Evolutionary conservation across 306 rosid genomes (phyloP), one percentile per base, ranked within the genome.

Genomic region (Adenanthera pavonina): DNA sequence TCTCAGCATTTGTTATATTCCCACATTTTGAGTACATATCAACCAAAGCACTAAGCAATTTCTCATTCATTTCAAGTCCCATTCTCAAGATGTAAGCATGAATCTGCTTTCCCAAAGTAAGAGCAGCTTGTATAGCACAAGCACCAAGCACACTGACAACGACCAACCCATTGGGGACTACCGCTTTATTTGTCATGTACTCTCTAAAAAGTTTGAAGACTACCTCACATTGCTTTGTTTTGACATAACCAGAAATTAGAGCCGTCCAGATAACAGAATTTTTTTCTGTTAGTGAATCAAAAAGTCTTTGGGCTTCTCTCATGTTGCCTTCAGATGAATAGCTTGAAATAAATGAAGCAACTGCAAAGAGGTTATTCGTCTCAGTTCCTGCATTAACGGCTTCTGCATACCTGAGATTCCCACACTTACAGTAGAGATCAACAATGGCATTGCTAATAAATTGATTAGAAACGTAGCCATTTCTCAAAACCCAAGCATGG

Each of bases 21-120:
- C 97, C 97, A 62, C 94, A 90, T 87, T 91, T 93, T 77, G 97
- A 91, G 88, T 93, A 91, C 97, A 93, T 93, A 84, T 91, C 97
- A 75, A 89, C 87, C 76, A 93, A 79, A 57, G 97, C 85, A 76
- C 92, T 90, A 80, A 65, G 20, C 78, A 93, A 69, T 81, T 91
- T 93, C 74, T 88, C 80, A 71, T 86, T 84, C 81, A 86, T 75
- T 65, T 83, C 68, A 75, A 90, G 53, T 68, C 83, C 73, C 56
- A 72, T 73, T 88, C 92, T 89, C 70, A 90, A 79, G 36, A 89
- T 76, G 79, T 86, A 86, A 64, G 92, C 89, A 71, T 93, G 97
- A 84, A 89, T 78, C 86, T 93, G 92, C 86, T 89, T 93, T 72
- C 97, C 97, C n/a, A 87, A 77, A 81, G 78, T 82, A 78, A 93